Evolutionary conservation across 2,329 filamentous ascomycete genomes (phyloP), one percentile per base, ranked within the genome.

Genomic region (Leptosphaerulina australis): DNA sequence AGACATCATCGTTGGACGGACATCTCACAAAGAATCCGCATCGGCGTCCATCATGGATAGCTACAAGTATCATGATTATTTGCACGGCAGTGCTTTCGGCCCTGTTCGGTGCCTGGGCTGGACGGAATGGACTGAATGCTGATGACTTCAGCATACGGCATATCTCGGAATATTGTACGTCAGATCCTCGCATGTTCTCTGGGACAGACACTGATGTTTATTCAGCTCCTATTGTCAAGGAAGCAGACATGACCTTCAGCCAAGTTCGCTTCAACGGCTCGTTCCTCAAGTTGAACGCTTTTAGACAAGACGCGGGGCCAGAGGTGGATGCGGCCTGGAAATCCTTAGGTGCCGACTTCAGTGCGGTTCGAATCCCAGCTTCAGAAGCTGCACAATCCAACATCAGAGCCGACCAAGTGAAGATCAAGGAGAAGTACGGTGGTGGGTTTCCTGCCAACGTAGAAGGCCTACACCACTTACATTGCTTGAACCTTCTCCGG

Each of bases 401-500:
- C 0, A 70, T 86, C 15, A 73, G 76, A 1, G 53, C 65, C 5
- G 77, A 81, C n/a, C 83, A 85, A 53, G 83, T 86, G 7, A 81
- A 83, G 58, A 76, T 84, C 21, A 76, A 73, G 7, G 71, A 77
- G 5, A 77, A 81, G 52, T 80, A 86, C 58, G 84, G 84, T 0
- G 83, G 82, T 11, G 83, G 83, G 0, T 86, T 78, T 64, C 72
- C 81, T 3, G 81, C 81, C 12, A 81, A 83, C 36, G 77, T 83
- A 1, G 80, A 83, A 59, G 81, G 80, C 3, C 68, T 83, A 64
- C 79, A 83, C 55, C 81, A 83, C 46, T 64, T 83, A 3, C 81
- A 86, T 58, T 86, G 84, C 50, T 60, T 86, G 81, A 85, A 87
- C 37, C 74, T 86, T 4, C 63, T 87, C 7, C 80, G 83, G 2